Evolutionary conservation across 768 basidiomycete genomes (phyloP).

Genomic region (Pisolithus marmoratus): DNA sequence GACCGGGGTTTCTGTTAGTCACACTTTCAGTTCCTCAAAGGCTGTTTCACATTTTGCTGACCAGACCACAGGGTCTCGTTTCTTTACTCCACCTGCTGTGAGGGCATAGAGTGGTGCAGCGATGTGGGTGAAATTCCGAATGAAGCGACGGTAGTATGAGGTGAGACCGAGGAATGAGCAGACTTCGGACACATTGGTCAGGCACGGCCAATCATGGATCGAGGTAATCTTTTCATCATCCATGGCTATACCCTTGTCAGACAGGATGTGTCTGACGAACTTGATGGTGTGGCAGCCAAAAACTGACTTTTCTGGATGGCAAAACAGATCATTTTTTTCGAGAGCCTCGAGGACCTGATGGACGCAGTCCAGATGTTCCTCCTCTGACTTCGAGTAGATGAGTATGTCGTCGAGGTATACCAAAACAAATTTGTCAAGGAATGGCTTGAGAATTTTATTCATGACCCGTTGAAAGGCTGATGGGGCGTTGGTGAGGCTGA

Average conservation of each 20-base stretch:
- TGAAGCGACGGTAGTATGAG: not conserved
- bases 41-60: not conserved
- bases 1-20: not conserved
- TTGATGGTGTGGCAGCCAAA: not conserved
- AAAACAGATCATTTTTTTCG: conserved; percentile 6
- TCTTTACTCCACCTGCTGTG: not conserved
- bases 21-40: not conserved
- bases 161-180: too few species aligned
- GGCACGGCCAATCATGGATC: not conserved
- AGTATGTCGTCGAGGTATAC: conserved; percentile 27
- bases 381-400: conserved; percentile 29
- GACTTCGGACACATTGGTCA: not conserved
- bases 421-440: conserved; percentile 28
- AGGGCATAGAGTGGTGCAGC: not conserved
- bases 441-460: conserved; percentile 7
- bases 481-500: conserved; percentile 31
- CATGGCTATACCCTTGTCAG: not conserved
- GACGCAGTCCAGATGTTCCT: conserved; percentile 25
- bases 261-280: not conserved
- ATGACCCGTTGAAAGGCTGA: conserved; percentile 24
- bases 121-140: not conserved
- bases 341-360: conserved; percentile 31
- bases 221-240: not conserved
- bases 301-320: not conserved
- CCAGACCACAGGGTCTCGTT: not conserved